These are phyloP conservation scores for Trichomonascaceae sp. DNA, from an alignment of 1,139 yeast genomes.

Conservation along the genomic window DNA sequence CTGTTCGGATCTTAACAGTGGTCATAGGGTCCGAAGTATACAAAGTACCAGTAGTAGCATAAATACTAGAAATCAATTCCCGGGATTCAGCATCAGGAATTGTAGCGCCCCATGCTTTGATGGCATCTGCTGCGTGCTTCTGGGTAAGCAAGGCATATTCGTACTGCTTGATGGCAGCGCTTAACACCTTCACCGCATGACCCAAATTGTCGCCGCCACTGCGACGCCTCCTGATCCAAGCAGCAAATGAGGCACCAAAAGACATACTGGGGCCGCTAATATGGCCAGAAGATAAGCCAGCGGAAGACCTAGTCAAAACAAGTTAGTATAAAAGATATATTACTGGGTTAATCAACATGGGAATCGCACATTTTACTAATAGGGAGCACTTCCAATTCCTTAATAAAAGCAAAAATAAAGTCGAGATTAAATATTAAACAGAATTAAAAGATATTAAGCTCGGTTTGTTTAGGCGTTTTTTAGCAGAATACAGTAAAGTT, in stretches of 20 bases:
- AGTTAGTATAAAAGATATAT: neutral
- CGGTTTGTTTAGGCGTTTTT: neutral
- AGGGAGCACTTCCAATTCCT: neutral
- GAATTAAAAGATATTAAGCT: neutral
- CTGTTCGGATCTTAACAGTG: slow-evolving; percentile 9
- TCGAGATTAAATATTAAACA: neutral
- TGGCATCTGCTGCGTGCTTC: slow-evolving; percentile 11
- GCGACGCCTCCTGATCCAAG: slow-evolving; percentile 4
- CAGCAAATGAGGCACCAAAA: neutral
- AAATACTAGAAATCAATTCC: slow-evolving; percentile 12
- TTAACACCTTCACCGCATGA: slow-evolving; percentile 15
- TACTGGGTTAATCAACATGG: neutral
- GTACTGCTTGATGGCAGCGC: slow-evolving; percentile 13
- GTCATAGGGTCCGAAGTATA: slow-evolving; percentile 13
- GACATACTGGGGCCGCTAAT: neutral
- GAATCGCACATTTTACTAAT: neutral
- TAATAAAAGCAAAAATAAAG: neutral
- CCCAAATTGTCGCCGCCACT: slow-evolving; percentile 6
- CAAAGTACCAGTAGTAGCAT: slow-evolving; percentile 6
- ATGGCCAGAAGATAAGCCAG: slow-evolving; percentile 1
- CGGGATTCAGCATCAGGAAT: slow-evolving; percentile 12
- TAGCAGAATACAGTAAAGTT: neutral
- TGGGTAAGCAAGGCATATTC: slow-evolving; percentile 14
- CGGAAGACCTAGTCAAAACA: slow-evolving; percentile 2
- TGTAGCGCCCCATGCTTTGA: slow-evolving; percentile 15